These are phyloP conservation scores for Pseudocercospora macadamiae DNA, from an alignment of 2,329 filamentous ascomycete species.

Conservation along the genomic window DNA sequence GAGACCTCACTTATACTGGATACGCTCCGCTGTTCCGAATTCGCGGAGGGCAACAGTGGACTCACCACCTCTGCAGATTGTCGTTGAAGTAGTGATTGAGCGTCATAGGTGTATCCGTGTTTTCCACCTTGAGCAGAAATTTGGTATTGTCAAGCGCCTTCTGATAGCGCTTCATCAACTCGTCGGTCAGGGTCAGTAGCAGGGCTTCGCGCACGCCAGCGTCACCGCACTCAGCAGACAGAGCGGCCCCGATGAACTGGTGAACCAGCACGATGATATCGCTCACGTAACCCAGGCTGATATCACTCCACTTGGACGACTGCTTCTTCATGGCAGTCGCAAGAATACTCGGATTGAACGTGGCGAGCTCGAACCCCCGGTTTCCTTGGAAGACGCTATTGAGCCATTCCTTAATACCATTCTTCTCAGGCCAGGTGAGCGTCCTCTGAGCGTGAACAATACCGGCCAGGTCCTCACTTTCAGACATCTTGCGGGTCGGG, in stretches of 20 bases:
- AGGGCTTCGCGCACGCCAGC: conserved; percentile 48
- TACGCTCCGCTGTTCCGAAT: too few species aligned
- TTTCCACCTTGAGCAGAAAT: conserved; percentile 59
- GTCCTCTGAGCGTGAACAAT: conserved; percentile 46
- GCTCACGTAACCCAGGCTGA: conserved; percentile 56
- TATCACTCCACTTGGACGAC: conserved; percentile 40
- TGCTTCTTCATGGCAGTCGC: conserved; percentile 46
- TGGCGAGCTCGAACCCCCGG: conserved; percentile 47
- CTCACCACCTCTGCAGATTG: conserved; percentile 46
- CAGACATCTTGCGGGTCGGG: conserved; percentile 3
- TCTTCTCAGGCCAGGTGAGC: conserved; percentile 35
- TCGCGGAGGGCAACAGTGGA: too few species aligned
- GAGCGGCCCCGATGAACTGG: conserved; percentile 51
- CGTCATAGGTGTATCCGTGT: conserved; percentile 51
- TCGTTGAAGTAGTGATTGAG: conserved; percentile 58
- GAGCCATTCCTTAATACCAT: conserved; percentile 12
- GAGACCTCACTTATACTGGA: too few species aligned
- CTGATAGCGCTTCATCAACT: conserved; percentile 52
- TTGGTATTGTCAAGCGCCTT: conserved; percentile 53
- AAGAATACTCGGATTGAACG: conserved; percentile 47
- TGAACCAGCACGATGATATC: conserved; percentile 58
- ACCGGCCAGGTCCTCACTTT: conserved; percentile 9
- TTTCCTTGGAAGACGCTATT: conserved; percentile 7
- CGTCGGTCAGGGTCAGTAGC: conserved; percentile 48
- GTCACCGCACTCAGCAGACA: conserved; percentile 52